Conservation (phyloP, 371 early-diverging fungal genomes). For the Mucor irregularis region DNA sequence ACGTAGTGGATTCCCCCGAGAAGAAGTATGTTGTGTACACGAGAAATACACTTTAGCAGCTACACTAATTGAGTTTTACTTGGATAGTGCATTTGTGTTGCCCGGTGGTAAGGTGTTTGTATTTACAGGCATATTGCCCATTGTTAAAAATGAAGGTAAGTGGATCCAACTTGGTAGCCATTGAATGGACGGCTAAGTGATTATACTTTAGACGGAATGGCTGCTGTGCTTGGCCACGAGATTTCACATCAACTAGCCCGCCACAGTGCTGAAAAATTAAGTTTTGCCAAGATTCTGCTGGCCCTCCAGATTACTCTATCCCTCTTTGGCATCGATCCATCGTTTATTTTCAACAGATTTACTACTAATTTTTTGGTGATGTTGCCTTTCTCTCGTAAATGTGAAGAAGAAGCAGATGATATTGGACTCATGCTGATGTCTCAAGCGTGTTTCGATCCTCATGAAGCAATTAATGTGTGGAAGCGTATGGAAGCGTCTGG, state of each 20-base stretch:
- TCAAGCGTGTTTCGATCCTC: slow-evolving; percentile 91
- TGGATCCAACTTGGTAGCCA: too few species aligned
- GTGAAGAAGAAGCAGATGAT: slow-evolving; percentile 91
- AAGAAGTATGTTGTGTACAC: slow-evolving; percentile 53
- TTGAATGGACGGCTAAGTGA: neutral
- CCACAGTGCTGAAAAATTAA: slow-evolving; percentile 83
- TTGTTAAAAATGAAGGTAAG: slow-evolving; percentile 71
- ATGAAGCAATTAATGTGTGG: slow-evolving; percentile 72
- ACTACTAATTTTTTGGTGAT: slow-evolving; percentile 61
- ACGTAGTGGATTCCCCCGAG: slow-evolving; percentile 80
- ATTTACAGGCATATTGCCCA: slow-evolving; percentile 82
- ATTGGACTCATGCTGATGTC: slow-evolving; percentile 90
- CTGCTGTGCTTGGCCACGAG: slow-evolving; percentile 91
- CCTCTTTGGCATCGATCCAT: slow-evolving; percentile 49
- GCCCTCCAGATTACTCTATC: slow-evolving; percentile 49
- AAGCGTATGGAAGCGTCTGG: slow-evolving; percentile 49
- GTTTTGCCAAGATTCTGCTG: slow-evolving; percentile 66
- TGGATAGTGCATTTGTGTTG: slow-evolving; percentile 89
- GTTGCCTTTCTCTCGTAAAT: slow-evolving; percentile 86
- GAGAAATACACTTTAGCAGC: neutral
- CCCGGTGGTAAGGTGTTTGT: slow-evolving; percentile 95
- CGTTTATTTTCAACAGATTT: slow-evolving; percentile 49
- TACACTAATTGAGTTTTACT: neutral
- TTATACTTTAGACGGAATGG: slow-evolving; percentile 69
- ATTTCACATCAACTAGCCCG: slow-evolving; percentile 84